Evolutionary conservation across 345 rosid species (phyloP), one percentile per base, ranked within the genome.

Genomic region (Jatropha curcas): DNA sequence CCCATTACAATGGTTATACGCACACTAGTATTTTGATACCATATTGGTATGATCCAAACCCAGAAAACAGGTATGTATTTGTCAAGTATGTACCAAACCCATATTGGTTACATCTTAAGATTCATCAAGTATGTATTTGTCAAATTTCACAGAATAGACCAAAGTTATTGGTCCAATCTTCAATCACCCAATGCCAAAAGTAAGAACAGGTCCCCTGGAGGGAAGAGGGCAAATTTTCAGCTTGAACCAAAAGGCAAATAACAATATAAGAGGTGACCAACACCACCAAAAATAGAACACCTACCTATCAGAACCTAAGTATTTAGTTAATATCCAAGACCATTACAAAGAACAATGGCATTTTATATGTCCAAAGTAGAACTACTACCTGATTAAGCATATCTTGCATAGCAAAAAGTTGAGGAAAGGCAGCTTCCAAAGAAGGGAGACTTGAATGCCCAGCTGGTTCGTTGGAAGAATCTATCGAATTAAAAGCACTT

Each of bases 301-400:
- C 11, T 24, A 64, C 2, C 22, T 22, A 52, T 60, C 60, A 60
- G 51, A 60, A 60, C 35, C 67, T 53, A 51, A 33, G 53, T 37
- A 58, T 10, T 28, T 65, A 27, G 24, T 43, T 24, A 65, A 17
- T 28, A 66, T 48, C 17, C 5, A 16, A 45, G 30, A n/a, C n/a
- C n/a, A n/a, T n/a, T n/a, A n/a, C n/a, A n/a, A n/a, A n/a, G n/a
- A n/a, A n/a, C n/a, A n/a, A n/a, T n/a, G n/a, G n/a, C 11, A 48
- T 7, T 52, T 57, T 66, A 57, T 24, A 27, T 2, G 37, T 41
- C 60, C 58, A 25, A 19, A 64, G 63, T 7, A 25, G 37, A 30
- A 43, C 24, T 60, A 68, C 85, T 63, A 94, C 98, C 97, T 94
- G 97, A 88, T 86, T 86, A 74, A 94, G 82, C 68, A 68, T 84